Evolutionary conservation across 768 basidiomycete genomes (phyloP).

Genomic region (Suillus weaverae): DNA sequence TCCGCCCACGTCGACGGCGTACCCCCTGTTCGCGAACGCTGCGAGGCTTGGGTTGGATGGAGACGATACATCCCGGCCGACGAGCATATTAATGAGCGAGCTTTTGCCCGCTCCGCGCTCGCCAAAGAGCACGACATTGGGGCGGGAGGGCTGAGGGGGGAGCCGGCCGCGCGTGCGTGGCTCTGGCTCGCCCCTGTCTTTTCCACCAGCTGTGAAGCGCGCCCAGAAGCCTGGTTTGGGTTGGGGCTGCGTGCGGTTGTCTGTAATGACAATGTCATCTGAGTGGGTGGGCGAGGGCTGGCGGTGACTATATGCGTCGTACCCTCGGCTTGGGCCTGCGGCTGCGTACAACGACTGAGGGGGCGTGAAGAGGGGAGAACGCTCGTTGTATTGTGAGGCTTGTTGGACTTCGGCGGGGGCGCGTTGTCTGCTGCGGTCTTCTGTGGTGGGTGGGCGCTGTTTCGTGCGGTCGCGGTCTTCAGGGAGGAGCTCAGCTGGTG

Average conservation of each 20-base stretch:
- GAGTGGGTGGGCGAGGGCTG: not conserved
- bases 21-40: conserved; percentile 32
- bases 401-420: not conserved
- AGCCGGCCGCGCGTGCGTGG: not conserved
- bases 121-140: conserved; percentile 43
- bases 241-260: not conserved
- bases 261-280: not conserved
- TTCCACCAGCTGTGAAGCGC: not conserved
- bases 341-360: not conserved
- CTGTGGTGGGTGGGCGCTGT: not conserved
- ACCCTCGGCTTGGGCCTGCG: not conserved
- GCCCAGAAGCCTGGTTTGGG: conserved; percentile 4
- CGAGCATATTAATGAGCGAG: conserved; percentile 45
- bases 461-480: not conserved
- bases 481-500: not conserved
- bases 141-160: conserved; percentile 1
- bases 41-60: conserved; percentile 35
- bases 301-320: not conserved
- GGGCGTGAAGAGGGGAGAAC: conserved; percentile 2
- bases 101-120: conserved; percentile 45
- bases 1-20: conserved; percentile 22
- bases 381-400: not conserved
- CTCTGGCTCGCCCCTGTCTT: not conserved
- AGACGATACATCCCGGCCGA: conserved; percentile 22
- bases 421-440: not conserved